phyloP scores from a whole-genome alignment of 305 asterid genomes.

The Ajuga reptans region DNA sequence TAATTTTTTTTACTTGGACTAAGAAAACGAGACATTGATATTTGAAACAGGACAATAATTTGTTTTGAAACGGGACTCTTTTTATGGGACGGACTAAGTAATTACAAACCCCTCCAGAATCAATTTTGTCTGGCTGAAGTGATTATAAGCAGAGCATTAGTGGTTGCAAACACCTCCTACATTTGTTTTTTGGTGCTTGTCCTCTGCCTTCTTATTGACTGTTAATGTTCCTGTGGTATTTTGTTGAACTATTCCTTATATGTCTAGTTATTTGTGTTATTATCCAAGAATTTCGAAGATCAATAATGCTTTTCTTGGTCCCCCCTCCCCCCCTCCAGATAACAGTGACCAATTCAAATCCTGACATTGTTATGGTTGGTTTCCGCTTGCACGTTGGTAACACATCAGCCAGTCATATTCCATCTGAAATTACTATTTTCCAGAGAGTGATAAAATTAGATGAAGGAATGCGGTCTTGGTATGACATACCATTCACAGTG shows the following conservation, averaged over 20 bases:
- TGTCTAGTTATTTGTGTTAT: conserved; percentile 1
- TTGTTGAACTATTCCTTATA: neutral
- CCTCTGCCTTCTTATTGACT: neutral
- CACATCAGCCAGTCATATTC: conserved; percentile 82
- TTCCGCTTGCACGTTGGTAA: conserved; percentile 88
- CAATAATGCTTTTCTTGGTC: conserved; percentile 15
- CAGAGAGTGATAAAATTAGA: conserved; percentile 86
- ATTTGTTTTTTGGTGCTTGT: neutral
- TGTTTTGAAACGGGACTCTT: no score
- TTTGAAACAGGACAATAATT: no score
- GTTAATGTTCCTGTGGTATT: neutral
- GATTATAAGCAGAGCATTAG: no score
- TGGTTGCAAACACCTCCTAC: neutral
- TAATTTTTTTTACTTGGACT: no score
- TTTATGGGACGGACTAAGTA: no score
- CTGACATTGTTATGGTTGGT: conserved; percentile 98
- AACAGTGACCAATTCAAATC: conserved; percentile 85
- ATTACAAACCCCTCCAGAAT: no score
- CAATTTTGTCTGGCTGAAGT: no score
- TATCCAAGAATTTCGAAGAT: conserved; percentile 13
- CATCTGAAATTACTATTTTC: conserved; percentile 78
- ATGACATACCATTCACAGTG: conserved; percentile 92
- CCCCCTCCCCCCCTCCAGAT: conserved; percentile 38
- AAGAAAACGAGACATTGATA: no score
- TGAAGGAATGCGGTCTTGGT: conserved; percentile 99